Evolutionary conservation across 176 grass and related monocot genomes (phyloP), one percentile per base, ranked within the genome.

Genomic region (Oryza nivara): DNA sequence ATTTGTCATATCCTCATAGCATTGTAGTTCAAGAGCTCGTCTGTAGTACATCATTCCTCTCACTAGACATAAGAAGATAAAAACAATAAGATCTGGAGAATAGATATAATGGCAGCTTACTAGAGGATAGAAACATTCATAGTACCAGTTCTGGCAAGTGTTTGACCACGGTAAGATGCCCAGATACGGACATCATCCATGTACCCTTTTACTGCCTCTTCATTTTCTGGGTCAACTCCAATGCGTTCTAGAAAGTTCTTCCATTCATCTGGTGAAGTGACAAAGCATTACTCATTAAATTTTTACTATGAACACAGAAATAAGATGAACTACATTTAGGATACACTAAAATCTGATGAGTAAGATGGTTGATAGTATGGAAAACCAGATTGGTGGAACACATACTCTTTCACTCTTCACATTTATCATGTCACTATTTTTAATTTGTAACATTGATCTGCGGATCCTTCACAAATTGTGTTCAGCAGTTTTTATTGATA

Each of bases 1-100:
- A 84, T 63, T 63, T 68, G 16, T 76, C 36, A 83, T 86, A 73
- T 94, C 92, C 44, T 88, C 81, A 5, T 72, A 80, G 84, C 87
- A 92, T 87, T 94, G 92, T 44, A 90, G 66, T 77, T 88, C 77
- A 83, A 94, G 89, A 75, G 92, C 89, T 64, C 15, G 73, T 65
- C 89, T 92, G 76, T 94, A 94, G 65, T 94, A 94, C 92, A 92
- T 94, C 87, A 94, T 94, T 82, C 92, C 92, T 85, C 90, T 88
- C 82, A 92, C 92, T 94, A 54, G n/a, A 76, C 46, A 89, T 72
- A 63, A 48, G 70, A 63, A 48, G 65, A 82, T 67, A 69, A 25
- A 65, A 72, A 78, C 6, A 82, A 85, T 52, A 65, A 75, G 30
- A 72, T 82, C 86, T 60, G 46, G 3, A 83, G 19, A 78, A 11